These are phyloP conservation scores for Boletus reticuloceps DNA, from an alignment of 768 basidiomycete genomes.

Conservation along the genomic window DNA sequence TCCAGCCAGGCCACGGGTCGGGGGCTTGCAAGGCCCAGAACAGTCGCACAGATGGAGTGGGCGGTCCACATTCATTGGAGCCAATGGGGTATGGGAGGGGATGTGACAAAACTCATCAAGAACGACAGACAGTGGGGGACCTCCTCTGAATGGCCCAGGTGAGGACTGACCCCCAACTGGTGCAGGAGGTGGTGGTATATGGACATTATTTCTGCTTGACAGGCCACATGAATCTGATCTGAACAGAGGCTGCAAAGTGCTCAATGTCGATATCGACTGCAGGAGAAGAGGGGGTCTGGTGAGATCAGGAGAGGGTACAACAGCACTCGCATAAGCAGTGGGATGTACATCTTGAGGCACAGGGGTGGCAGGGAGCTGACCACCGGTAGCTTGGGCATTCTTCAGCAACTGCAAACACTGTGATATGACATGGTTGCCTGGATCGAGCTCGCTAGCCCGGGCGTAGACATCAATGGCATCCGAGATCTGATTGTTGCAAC, in stretches of 20 bases:
- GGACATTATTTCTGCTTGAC: slow-evolving; percentile 31
- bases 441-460: slow-evolving; percentile 91
- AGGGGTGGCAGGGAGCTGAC: slow-evolving; percentile 80
- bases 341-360: slow-evolving; percentile 95
- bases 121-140: slow-evolving; percentile 78
- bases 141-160: slow-evolving; percentile 77
- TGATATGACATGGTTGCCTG: slow-evolving; percentile 76
- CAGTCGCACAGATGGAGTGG: slow-evolving; percentile 57
- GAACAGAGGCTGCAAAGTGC: slow-evolving; percentile 46
- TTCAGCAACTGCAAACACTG: slow-evolving; percentile 76
- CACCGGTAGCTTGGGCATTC: slow-evolving; percentile 73
- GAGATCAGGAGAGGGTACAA: slow-evolving; percentile 67
- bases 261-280: slow-evolving; percentile 38
- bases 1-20: slow-evolving; percentile 51
- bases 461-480: slow-evolving; percentile 99
- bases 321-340: slow-evolving; percentile 83
- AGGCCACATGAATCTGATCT: slow-evolving; percentile 68
- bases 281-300: slow-evolving; percentile 66
- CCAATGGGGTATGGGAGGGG: slow-evolving; percentile 66
- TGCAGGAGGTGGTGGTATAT: slow-evolving; percentile 61
- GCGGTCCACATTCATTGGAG: slow-evolving; percentile 74
- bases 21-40: slow-evolving; percentile 43
- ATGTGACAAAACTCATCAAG: slow-evolving; percentile 72
- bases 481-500: slow-evolving; percentile 97
- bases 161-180: slow-evolving; percentile 47